These are phyloP conservation scores for Aspergillus sp. DNA, from an alignment of 2,329 filamentous ascomycete species.

Conservation along the genomic window DNA sequence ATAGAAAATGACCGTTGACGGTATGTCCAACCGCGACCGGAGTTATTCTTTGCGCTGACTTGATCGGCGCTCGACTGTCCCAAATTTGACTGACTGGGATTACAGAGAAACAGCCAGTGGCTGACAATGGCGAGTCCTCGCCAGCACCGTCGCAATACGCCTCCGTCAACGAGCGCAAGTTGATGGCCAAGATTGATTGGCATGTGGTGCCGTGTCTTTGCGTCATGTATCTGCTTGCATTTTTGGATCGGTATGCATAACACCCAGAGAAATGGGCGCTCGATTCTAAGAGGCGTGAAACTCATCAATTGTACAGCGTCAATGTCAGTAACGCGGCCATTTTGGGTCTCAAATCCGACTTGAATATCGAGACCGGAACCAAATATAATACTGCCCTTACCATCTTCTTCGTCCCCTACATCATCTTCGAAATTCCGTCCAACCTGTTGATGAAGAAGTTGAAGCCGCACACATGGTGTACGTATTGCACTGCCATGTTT, in stretches of 20 bases:
- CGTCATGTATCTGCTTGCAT: conserved; percentile 68
- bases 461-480: conserved; percentile 66
- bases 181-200: conserved; percentile 68
- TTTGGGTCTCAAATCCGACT: conserved; percentile 64
- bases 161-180: conserved; percentile 53
- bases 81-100: neutral
- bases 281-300: too few relatives aligned
- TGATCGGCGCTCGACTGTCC: neutral
- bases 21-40: neutral
- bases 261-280: too few relatives aligned
- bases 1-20: conserved; percentile 3
- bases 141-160: neutral
- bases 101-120: conserved; percentile 6
- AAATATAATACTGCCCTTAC: conserved; percentile 73
- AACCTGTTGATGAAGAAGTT: conserved; percentile 70
- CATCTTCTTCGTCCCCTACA: conserved; percentile 77
- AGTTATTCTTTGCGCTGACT: neutral
- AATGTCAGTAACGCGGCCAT: conserved; percentile 75
- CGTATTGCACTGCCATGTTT: conserved; percentile 15
- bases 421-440: conserved; percentile 63
- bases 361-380: conserved; percentile 52
- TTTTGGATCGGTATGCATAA: conserved; percentile 51
- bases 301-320: conserved; percentile 48
- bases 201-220: conserved; percentile 70
- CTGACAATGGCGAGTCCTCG: conserved; percentile 7